Base-by-base conservation (phyloP, 805 yeast genomes). In the Monosporozyma servazzii region DNA sequence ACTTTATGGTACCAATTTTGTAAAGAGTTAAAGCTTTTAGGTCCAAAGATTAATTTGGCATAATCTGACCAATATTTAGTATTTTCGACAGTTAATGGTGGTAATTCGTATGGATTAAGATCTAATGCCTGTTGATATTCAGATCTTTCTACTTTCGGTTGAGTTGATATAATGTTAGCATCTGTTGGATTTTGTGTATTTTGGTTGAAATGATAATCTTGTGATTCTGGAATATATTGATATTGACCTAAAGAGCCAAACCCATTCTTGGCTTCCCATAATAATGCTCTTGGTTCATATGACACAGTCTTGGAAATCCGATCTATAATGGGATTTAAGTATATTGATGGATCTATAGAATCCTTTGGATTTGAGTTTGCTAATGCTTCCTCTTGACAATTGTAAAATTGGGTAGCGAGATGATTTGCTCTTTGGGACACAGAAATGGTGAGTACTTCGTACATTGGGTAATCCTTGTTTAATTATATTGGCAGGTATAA, bases 221-320 rank as follows among this genome's bases (percentile, higher is more conserved):
- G 60, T 3, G 61, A 48, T 1, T 56, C 58, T 7, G 61, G 58
- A 20, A 68, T 69, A 54, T 78, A 81, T 50, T 81, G 84, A 60
- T 67, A 75, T 51, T 73, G 74, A 1, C 79, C 76, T 45, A 87
- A 65, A 0, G 88, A 71, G 0, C 97, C 96, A 60, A 75, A 78
- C 0, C 96, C 96, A 47, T 85, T 83, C 20, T 75, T 71, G 45
- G 81, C 76, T 55, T 93, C 98, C 83, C 90, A 88, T n/a, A 88
- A 59, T 36, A 88, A 59, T 0, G 86, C 79, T 51, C 98, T 70
- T 1, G 99, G 98, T n/a, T 84, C 74, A 62, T 80, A 88, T n/a
- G 81, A 77, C 0, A 77, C 76, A 0, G 78, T 67, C 49, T 75
- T 75, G 8, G 73, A 66, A 43, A 72, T 54, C 2, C 55, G 51